Evolutionary conservation across 2,329 filamentous ascomycete genomes (phyloP), one percentile per base, ranked within the genome.

Genomic region (Aureobasidium uvarum): DNA sequence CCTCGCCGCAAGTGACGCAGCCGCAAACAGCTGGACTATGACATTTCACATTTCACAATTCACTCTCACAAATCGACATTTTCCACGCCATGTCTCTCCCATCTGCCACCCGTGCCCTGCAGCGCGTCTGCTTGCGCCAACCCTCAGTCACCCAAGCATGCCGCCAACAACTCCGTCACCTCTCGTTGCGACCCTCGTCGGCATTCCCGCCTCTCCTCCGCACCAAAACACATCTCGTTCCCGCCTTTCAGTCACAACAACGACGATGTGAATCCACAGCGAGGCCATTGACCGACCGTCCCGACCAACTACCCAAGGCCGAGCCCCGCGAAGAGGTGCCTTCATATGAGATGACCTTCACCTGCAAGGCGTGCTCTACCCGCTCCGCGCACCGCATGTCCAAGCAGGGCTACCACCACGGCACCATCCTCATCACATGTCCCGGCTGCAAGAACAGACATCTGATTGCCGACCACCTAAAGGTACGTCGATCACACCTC

Each of bases 371-470:
- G 64, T 99, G 95, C 79, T 81, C 83, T 52, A 80, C 85, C 41
- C 89, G 93, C 66, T 96, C 91, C n/a, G 84, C 87, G 14, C 96
- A 99, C 79, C 85, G 85, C 59, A 83, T 99, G 71, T 92, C 91
- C 36, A 97, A 98, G 77, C 95, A 98, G 74, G 95, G 92, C 38
- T 99, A 99, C 75, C 93, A 98, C 77, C 83, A 88, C 68, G 95
- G 95, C 41, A 94, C 92, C 1, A 89, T 95, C 5, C 81, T 99
- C 66, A 93, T 98, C 69, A 89, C 89, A 39, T 99, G 95, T 75
- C 94, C 95, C 0, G 81, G 82, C 3, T 99, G 95, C 78, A 87
- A 88, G 72, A 93, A 91, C 74, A 85, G 92, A 28, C 95, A 99
- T 79, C 80, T 99, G 70, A 98, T 99, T 72, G 89, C 87, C 73